Base-by-base conservation (phyloP, 306 rosid genomes). In the Phaseolus lunatus region DNA sequence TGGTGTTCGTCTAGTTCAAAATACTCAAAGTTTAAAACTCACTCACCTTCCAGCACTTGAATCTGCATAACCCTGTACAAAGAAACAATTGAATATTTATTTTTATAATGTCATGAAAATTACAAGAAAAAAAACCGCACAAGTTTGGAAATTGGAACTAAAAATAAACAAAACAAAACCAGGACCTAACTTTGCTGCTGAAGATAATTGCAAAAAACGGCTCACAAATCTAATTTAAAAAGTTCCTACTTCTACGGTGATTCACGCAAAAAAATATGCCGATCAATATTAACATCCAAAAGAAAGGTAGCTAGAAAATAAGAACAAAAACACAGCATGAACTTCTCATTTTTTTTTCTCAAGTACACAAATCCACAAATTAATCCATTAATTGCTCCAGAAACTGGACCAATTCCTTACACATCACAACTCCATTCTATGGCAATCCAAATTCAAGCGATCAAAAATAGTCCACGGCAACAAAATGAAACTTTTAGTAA, bases 41-140 rank as follows among this genome's bases (percentile, higher is more conserved):
- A 62, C 87, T 80, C 67, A 86, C 89, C 87, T 80, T 73, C 39
- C 80, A 24, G 45, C 2, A 67, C 29, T 18, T 29, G 85, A 73
- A 63, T 73, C 79, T 48, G 39, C 47, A 47, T 73, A 27, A 56
- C 65, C 89, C 89, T 86, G 85, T 11, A 78, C 73, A 85, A 57
- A 63, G 27, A 48, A 80, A 43, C 29, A 63, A 79, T 23, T 11
- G 7, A 76, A 76, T n/a, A 24, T 39, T 70, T 59, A 70, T 5
- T 45, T 26, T 65, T 14, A 49, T 19, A 33, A 8, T 18, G 19
- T 22, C 56, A 27, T 8, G 33, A 70, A 59, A 71, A 35, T 78
- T 35, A 4, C n/a, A n/a, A n/a, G 8, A 20, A 22, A 54, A 31
- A 39, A 43, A 24, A 35, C 0, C 27, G 24, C 27, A 45, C 9